Conservation (phyloP, 768 basidiomycete species). For the Fomitopsis serialis region DNA sequence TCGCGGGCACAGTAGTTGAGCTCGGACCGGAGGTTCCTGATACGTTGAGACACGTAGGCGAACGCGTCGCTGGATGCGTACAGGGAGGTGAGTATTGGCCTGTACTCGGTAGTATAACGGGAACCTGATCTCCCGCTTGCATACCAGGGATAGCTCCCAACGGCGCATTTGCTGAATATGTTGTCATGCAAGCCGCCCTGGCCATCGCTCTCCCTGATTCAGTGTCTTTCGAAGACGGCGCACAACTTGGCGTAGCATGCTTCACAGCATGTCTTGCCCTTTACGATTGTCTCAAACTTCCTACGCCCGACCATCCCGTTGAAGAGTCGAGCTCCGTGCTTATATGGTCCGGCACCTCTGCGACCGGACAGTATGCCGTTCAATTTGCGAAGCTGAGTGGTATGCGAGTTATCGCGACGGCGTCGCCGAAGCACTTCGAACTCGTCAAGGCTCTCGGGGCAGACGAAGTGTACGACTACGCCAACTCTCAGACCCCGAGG, state of each 20-base stretch:
- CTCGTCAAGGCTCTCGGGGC: constrained; percentile 37
- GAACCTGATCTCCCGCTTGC: not conserved
- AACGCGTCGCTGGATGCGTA: constrained; percentile 22
- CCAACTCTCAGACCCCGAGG: constrained; percentile 6
- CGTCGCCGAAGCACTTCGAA: constrained; percentile 33
- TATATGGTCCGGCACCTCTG: constrained; percentile 25
- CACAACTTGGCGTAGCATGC: constrained; percentile 9
- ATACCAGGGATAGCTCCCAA: not conserved
- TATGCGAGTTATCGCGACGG: constrained; percentile 38
- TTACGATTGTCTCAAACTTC: constrained; percentile 17
- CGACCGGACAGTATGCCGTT: constrained; percentile 32
- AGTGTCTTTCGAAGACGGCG: constrained; percentile 15
- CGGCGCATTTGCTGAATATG: constrained; percentile 26
- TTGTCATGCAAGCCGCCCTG: constrained; percentile 16
- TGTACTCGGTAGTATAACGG: not conserved
- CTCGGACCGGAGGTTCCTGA: constrained; percentile 7
- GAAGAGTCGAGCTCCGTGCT: not conserved
- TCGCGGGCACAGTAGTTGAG: constrained; percentile 5
- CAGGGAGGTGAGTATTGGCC: constrained; percentile 16
- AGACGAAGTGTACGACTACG: constrained; percentile 27
- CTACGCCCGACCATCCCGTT: not conserved
- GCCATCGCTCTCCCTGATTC: constrained; percentile 11
- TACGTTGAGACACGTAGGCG: constrained; percentile 11
- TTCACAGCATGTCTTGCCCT: constrained; percentile 13
- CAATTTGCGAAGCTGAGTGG: constrained; percentile 38